Conservation (phyloP, 1,139 yeast species). For the Saccharomyces hybrid region DNA sequence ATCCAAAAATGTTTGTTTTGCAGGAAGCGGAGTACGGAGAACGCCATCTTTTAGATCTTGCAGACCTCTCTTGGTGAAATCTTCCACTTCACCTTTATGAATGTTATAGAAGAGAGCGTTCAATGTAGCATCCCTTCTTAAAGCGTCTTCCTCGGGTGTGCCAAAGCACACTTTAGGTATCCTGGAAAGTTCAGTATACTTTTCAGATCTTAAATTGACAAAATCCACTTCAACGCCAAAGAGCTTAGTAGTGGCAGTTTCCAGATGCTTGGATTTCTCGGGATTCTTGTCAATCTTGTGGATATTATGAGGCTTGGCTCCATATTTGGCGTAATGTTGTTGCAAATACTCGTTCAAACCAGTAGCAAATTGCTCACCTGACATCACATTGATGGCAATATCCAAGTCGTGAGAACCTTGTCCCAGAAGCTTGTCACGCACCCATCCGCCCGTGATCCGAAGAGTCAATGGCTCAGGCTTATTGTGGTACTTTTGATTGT, state of each 20-base stretch:
- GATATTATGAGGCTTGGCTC: conserved; percentile 42
- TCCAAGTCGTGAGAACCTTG: conserved; percentile 79
- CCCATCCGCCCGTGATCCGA: conserved; percentile 84
- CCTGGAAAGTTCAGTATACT: conserved; percentile 71
- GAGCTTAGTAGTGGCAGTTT: conserved; percentile 87
- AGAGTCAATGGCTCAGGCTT: neutral
- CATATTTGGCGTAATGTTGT: conserved; percentile 34
- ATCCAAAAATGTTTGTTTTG: conserved; percentile 77
- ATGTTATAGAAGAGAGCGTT: conserved; percentile 87
- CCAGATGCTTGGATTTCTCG: conserved; percentile 89
- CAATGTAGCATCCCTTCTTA: conserved; percentile 88
- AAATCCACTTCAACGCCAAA: conserved; percentile 82
- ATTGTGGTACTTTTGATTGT: conserved; percentile 11
- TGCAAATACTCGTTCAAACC: conserved; percentile 50
- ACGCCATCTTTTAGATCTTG: conserved; percentile 62
- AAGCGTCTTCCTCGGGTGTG: conserved; percentile 86
- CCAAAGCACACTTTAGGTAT: conserved; percentile 75
- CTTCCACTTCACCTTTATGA: conserved; percentile 63
- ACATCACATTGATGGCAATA: conserved; percentile 73
- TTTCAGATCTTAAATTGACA: conserved; percentile 84
- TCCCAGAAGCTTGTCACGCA: conserved; percentile 84
- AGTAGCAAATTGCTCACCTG: conserved; percentile 83
- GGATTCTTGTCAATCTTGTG: conserved; percentile 90
- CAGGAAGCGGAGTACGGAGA: conserved; percentile 80
- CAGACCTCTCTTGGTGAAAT: conserved; percentile 70